phyloP scores from a whole-genome alignment of 2,329 filamentous ascomycete genomes.

The Sclerotinia trifoliorum region DNA sequence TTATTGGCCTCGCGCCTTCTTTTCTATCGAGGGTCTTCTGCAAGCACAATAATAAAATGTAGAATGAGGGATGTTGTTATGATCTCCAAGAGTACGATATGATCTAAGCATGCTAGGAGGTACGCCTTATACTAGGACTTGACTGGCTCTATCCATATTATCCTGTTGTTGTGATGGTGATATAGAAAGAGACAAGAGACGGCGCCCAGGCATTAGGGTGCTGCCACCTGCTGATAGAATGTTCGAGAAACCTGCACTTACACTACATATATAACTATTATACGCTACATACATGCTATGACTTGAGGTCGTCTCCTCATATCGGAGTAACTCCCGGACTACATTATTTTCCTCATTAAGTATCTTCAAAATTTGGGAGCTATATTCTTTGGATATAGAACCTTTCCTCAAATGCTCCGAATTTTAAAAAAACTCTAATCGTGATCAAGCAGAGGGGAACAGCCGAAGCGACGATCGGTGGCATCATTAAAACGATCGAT shows the following conservation, averaged over 20 bases:
- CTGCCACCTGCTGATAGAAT: slow-evolving; percentile 19
- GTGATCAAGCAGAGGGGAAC: neutral
- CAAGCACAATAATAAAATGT: slow-evolving; percentile 30
- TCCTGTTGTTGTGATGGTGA: slow-evolving; percentile 8
- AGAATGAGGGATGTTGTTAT: slow-evolving; percentile 33
- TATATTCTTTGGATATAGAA: neutral
- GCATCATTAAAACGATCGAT: neutral
- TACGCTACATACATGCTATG: too few species aligned
- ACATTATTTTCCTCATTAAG: neutral
- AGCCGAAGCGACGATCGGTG: neutral
- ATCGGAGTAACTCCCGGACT: neutral
- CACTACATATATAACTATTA: neutral
- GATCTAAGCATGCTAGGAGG: slow-evolving; percentile 25
- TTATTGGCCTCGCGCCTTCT: slow-evolving; percentile 8
- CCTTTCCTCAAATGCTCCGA: neutral
- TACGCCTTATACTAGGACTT: slow-evolving; percentile 27
- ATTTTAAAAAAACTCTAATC: neutral
- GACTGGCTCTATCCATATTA: slow-evolving; percentile 28
- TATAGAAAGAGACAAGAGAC: neutral
- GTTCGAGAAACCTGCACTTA: slow-evolving; percentile 20
- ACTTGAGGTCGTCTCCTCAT: neutral
- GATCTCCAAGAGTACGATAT: slow-evolving; percentile 29
- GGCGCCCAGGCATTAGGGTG: neutral
- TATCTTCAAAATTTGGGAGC: neutral
- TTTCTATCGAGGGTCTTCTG: neutral